Conservation (phyloP, 2,329 filamentous ascomycete species). For the Pseudonectria foliicola region DNA sequence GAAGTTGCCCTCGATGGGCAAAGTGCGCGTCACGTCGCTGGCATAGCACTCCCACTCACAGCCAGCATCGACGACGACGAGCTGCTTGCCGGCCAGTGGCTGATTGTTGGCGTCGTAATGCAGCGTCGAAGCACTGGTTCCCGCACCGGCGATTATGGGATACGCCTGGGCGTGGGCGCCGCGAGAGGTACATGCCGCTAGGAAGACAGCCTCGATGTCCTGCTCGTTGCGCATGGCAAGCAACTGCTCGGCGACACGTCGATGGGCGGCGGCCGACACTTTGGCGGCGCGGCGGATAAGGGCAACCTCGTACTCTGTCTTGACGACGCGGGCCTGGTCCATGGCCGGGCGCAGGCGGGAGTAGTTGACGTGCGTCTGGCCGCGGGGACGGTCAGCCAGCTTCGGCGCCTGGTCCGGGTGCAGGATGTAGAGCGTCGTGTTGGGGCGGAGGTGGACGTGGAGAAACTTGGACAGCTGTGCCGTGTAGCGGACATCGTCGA, state of each 20-base stretch:
- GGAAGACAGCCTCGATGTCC: slow-evolving; percentile 74
- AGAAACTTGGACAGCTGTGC: slow-evolving; percentile 44
- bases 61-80: slow-evolving; percentile 81
- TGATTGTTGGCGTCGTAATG: slow-evolving; percentile 83
- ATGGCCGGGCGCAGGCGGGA: slow-evolving; percentile 60
- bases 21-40: slow-evolving; percentile 81
- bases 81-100: slow-evolving; percentile 59
- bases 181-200: slow-evolving; percentile 61
- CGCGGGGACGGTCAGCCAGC: slow-evolving; percentile 31
- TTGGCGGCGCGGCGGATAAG: slow-evolving; percentile 75
- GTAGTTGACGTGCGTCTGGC: slow-evolving; percentile 38
- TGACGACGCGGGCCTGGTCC: slow-evolving; percentile 72
- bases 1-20: slow-evolving; percentile 68
- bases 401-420: slow-evolving; percentile 37
- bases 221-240: slow-evolving; percentile 65
- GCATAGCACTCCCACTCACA: slow-evolving; percentile 82
- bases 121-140: slow-evolving; percentile 73
- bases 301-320: slow-evolving; percentile 78
- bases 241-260: slow-evolving; percentile 60
- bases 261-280: slow-evolving; percentile 72
- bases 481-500: slow-evolving; percentile 62
- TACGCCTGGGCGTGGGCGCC: slow-evolving; percentile 79
- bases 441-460: slow-evolving; percentile 31
- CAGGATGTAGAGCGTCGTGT: slow-evolving; percentile 37
- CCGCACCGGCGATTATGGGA: slow-evolving; percentile 78